Percentiles rank a stretch among this genome's conserved stretches.
Conservation (phyloP, 2,329 filamentous ascomycete species). For the Zymoseptoria passerinii region DNA sequence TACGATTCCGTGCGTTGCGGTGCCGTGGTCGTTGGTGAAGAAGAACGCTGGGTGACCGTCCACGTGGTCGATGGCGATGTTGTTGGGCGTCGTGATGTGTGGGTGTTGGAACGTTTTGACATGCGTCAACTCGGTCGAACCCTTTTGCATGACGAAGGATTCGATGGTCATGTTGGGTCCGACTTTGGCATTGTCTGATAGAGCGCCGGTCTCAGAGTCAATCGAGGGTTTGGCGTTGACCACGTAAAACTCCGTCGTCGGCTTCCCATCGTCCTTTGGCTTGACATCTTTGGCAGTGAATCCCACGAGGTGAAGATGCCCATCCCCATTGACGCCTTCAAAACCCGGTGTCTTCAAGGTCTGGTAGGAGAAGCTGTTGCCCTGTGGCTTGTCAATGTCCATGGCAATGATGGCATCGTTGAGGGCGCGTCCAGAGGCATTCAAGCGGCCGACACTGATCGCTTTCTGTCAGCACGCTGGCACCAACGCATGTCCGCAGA, state of each 20-base stretch:
- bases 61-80: conserved; percentile 10
- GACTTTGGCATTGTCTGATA: conserved; percentile 6
- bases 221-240: conserved; percentile 13
- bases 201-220: conserved; percentile 6
- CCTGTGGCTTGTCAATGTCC: conserved; percentile 16
- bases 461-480: not conserved
- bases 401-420: conserved; percentile 17
- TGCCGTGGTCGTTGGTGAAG: conserved; percentile 20
- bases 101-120: conserved; percentile 8
- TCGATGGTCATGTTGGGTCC: conserved; percentile 17
- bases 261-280: not conserved
- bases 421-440: conserved; percentile 13
- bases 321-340: conserved; percentile 9
- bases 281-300: conserved; percentile 10
- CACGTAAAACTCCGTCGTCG: conserved; percentile 10
- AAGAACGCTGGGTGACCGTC: conserved; percentile 9
- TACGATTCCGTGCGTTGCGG: conserved; percentile 10
- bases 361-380: conserved; percentile 12
- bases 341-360: conserved; percentile 11
- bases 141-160: conserved; percentile 6
- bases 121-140: conserved; percentile 6
- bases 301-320: conserved; percentile 13
- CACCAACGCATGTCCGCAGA: not conserved
- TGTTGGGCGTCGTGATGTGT: conserved; percentile 17
- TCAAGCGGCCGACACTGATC: conserved; percentile 10